phyloP scores from a whole-genome alignment of 2,329 filamentous ascomycete genomes.

The Rutstroemia sp. region DNA sequence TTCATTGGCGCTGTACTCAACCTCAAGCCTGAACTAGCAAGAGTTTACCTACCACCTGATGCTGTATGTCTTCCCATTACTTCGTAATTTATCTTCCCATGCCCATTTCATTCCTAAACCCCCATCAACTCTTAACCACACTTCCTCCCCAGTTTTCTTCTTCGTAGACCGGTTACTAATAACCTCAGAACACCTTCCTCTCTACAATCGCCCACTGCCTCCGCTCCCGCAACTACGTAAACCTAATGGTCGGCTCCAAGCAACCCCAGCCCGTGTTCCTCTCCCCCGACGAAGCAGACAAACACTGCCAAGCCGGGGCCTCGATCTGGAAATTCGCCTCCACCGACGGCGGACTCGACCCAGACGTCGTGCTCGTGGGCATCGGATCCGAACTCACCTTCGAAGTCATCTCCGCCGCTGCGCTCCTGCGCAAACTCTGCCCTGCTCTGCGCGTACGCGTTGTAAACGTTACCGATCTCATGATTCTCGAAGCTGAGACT shows the following conservation, averaged over 20 bases:
- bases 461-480: slow-evolving; percentile 59
- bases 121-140: no score
- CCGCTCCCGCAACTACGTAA: slow-evolving; percentile 55
- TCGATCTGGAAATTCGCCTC: slow-evolving; percentile 56
- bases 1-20: slow-evolving; percentile 62
- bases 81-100: not conserved
- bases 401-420: slow-evolving; percentile 54
- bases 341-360: slow-evolving; percentile 45
- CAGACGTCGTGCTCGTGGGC: slow-evolving; percentile 56
- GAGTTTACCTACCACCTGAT: slow-evolving; percentile 60
- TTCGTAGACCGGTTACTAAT: not conserved
- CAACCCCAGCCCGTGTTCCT: slow-evolving; percentile 57
- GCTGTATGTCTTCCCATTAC: slow-evolving; percentile 30
- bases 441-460: slow-evolving; percentile 51
- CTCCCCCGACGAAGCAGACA: slow-evolving; percentile 49
- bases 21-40: slow-evolving; percentile 50
- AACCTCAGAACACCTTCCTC: slow-evolving; percentile 50
- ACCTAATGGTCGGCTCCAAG: slow-evolving; percentile 62
- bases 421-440: slow-evolving; percentile 41
- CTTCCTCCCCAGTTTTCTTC: no score
- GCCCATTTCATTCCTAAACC: no score
- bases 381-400: slow-evolving; percentile 61
- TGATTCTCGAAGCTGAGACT: slow-evolving; percentile 50
- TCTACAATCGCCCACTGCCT: slow-evolving; percentile 57
- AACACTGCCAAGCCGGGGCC: slow-evolving; percentile 52